A percentile compares a stretch with the other conserved stretches of the same genome.
Conservation (phyloP, 225 moss, liverwort and hornwort genomes). For the Pseudoscleropodium purum region DNA sequence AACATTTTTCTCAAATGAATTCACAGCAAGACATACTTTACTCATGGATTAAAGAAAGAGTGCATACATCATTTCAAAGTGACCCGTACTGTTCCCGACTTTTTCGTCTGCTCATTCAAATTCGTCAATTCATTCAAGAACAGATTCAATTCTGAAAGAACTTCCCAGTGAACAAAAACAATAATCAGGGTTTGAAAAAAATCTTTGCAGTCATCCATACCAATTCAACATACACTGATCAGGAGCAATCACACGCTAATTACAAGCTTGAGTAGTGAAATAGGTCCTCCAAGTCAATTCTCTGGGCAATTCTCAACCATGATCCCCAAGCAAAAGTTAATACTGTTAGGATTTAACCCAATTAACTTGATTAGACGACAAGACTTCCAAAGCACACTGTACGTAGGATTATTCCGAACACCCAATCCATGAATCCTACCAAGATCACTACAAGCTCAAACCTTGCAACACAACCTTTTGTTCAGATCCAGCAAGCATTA, state of each 20-base stretch:
- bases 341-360: no score
- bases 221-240: not conserved
- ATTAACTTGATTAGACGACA: no score
- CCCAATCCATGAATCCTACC: no score
- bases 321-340: not conserved
- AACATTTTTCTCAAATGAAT: not conserved
- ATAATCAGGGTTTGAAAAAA: not conserved
- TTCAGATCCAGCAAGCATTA: no score
- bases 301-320: not conserved
- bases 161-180: conserved; percentile 19
- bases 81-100: conserved; percentile 73
- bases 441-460: no score
- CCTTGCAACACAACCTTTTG: no score
- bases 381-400: no score
- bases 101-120: conserved; percentile 60
- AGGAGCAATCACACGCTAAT: not conserved
- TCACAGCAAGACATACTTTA: not conserved
- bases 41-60: not conserved
- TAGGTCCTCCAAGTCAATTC: not conserved
- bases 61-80: conserved; percentile 72
- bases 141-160: conserved; percentile 76
- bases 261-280: not conserved
- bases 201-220: not conserved
- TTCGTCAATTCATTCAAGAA: conserved; percentile 85
- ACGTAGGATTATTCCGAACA: no score